Evolutionary conservation across 106 monocot species (phyloP).

Genomic region (Dendrobium chrysotoxum): DNA sequence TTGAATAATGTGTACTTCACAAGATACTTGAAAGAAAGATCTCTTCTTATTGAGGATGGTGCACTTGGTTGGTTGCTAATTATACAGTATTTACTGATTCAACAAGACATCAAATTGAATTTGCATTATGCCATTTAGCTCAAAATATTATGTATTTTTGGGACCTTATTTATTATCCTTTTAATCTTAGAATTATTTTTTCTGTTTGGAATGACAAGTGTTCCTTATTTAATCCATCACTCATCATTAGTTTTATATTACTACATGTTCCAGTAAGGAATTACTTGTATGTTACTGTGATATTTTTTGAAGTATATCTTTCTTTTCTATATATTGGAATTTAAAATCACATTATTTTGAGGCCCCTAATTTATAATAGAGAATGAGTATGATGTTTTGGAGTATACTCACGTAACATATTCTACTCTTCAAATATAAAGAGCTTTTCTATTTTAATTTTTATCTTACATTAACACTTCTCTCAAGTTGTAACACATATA

Average conservation of each 20-base stretch:
- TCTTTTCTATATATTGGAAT: background rate
- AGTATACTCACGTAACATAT: no score
- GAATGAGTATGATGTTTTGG: no score
- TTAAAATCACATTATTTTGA: background rate
- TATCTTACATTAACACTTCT: no score
- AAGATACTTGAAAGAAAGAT: constrained; percentile 64
- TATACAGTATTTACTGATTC: constrained; percentile 28
- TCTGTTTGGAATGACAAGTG: background rate
- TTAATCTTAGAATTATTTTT: background rate
- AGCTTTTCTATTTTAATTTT: no score
- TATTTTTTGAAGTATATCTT: background rate
- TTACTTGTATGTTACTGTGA: background rate
- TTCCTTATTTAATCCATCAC: background rate
- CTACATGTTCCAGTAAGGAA: background rate
- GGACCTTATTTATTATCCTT: background rate
- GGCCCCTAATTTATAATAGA: background rate
- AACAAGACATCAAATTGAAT: constrained; percentile 66
- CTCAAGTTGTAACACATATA: no score
- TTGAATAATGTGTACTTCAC: background rate
- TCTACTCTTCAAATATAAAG: no score
- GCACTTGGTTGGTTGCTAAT: constrained; percentile 43
- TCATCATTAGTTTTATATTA: background rate
- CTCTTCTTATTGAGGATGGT: constrained; percentile 74
- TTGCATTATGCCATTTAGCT: constrained; percentile 83
- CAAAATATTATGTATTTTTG: constrained; percentile 49